Evolutionary conservation across 1,139 yeast genomes (phyloP).

Genomic region (Debaryomyces fabryi): DNA sequence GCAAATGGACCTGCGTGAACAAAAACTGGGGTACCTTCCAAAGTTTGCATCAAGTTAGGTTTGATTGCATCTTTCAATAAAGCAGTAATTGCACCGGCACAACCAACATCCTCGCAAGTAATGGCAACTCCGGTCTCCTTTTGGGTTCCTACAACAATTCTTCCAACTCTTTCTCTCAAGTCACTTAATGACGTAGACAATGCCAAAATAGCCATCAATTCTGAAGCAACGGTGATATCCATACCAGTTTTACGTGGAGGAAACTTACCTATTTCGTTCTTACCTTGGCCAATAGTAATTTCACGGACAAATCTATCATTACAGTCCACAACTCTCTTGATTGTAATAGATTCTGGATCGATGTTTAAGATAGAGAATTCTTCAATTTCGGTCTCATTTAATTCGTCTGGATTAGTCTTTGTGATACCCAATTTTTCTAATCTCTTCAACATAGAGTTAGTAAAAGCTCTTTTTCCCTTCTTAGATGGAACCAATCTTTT

Average conservation of each 20-base stretch:
- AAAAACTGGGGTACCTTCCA: conserved; percentile 83
- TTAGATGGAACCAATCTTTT: conserved; percentile 71
- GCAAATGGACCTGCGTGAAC: conserved; percentile 91
- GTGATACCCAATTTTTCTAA: conserved; percentile 63
- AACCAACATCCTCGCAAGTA: conserved; percentile 78
- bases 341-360: conserved; percentile 72
- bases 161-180: conserved; percentile 70
- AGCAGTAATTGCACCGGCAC: conserved; percentile 82
- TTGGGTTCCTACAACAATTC: conserved; percentile 70
- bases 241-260: conserved; percentile 73
- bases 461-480: conserved; percentile 65
- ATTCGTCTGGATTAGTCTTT: conserved; percentile 68
- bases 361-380: conserved; percentile 68
- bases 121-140: conserved; percentile 60
- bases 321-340: conserved; percentile 79
- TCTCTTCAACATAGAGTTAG: conserved; percentile 68
- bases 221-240: conserved; percentile 83
- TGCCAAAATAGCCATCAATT: conserved; percentile 80
- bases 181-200: conserved; percentile 67
- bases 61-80: conserved; percentile 78
- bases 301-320: conserved; percentile 78
- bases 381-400: conserved; percentile 64
- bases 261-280: conserved; percentile 68
- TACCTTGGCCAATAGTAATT: conserved; percentile 74
- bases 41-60: conserved; percentile 82